Percentiles rank a stretch among this genome's conserved stretches.
phyloP scores from a whole-genome alignment of 176 grass and related monocot species.

The Rhynchospora breviuscula region DNA sequence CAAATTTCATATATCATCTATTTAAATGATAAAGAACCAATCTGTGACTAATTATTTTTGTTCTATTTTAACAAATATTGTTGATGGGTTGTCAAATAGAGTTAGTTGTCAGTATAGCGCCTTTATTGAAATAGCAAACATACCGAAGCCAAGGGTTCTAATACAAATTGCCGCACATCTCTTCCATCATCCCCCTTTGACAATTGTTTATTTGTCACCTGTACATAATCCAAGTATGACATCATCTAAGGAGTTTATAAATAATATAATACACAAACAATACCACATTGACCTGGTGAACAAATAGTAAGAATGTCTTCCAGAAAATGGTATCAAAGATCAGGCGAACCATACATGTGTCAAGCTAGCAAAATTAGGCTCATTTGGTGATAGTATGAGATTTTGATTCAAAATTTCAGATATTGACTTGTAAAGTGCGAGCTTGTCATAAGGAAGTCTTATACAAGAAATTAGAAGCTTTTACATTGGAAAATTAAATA shows the following conservation, averaged over 20 bases:
- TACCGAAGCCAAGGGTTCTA: conserved; percentile 63
- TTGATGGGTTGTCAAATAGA: neutral
- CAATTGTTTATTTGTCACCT: conserved; percentile 38
- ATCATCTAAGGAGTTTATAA: neutral
- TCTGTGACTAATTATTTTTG: neutral
- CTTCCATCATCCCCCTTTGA: conserved; percentile 49
- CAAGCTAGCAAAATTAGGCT: neutral
- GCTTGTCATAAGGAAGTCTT: neutral
- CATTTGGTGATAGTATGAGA: neutral
- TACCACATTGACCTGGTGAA: neutral
- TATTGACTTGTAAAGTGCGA: neutral
- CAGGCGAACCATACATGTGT: conserved; percentile 6
- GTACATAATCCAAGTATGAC: neutral
- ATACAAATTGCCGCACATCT: conserved; percentile 82
- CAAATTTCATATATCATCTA: neutral
- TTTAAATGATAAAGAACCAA: neutral
- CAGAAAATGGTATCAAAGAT: conserved; percentile 8
- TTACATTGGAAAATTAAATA: neutral
- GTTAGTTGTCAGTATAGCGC: neutral
- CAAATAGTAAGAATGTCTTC: conserved; percentile 35
- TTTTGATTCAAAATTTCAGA: neutral
- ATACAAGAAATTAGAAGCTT: neutral
- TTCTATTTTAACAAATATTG: neutral
- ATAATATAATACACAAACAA: neutral
- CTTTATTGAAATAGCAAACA: conserved; percentile 14